Base-by-base conservation (phyloP, 805 yeast species). In the Yarrowia keelungensis region DNA sequence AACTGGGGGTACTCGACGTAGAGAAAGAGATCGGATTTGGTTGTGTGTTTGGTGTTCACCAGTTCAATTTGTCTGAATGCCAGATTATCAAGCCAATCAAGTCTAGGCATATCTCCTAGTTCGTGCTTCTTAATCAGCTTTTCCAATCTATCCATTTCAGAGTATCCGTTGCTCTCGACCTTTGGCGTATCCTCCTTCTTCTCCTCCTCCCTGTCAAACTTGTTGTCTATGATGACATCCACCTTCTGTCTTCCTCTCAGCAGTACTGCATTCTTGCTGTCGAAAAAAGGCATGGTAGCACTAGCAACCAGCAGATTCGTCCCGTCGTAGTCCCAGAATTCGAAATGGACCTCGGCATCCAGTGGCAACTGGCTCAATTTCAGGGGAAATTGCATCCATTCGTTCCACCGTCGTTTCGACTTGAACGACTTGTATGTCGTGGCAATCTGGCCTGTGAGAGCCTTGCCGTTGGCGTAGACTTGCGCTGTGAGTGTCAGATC, bases 1-100 rank as follows among this genome's bases (percentile, higher is more conserved):
- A 88, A 89, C 69, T 86, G 85, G 15, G 87, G 86, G 50, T 88
- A 80, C 69, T 87, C 91, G 7, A 89, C 76, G 70, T 80, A 81
- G 36, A 86, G 71, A 70, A 80, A 81, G n/a, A 80, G 81, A 46
- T 71, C 69, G 14, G 67, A 26, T 32, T 47, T 43, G 2, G 47
- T 59, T 4, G 65, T 53, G 36, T 67, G 70, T 16, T 67, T 62
- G 35, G 68, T 36, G 22, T 71, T 47, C 61, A 79, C 73, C 61
- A 75, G 77, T 71, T 85, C 87, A 51, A 89, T 81, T 70, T 81
- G 80, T 12, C 90, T 81, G 71, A 87, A 81, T 0, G 89, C 84
- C 69, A 90, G 73, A 54, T 85, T 81, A 74, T 92, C 97, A 10
- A 92, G 80, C 98, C 98, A 93, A 61, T 84, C 86, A 0, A 85